Evolutionary conservation across 192 early-diverging fungal species (phyloP).

Genomic region (Podila minutissima): DNA sequence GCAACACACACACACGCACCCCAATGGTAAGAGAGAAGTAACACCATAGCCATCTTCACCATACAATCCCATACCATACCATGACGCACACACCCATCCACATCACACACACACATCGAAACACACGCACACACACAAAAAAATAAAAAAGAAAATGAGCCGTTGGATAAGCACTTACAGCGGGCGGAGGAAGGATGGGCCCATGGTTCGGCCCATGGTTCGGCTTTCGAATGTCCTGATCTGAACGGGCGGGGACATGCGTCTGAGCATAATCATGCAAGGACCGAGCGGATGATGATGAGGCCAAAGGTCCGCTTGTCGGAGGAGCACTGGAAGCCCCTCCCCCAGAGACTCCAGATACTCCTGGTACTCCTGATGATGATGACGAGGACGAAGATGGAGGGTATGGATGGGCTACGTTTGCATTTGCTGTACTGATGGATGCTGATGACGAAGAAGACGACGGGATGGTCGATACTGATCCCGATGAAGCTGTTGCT

Average conservation of each 20-base stretch:
- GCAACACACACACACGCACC: no score
- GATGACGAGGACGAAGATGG: constrained; percentile 2
- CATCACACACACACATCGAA: no score
- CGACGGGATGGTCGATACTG: neutral
- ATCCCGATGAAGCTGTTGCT: neutral
- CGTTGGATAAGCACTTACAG: constrained; percentile 30
- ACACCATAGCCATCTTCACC: no score
- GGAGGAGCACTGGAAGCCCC: neutral
- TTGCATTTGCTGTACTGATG: neutral
- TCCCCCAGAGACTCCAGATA: no score
- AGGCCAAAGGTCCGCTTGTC: neutral
- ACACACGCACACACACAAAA: neutral
- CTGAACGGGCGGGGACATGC: neutral
- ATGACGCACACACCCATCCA: no score
- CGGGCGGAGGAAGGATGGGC: constrained; percentile 45
- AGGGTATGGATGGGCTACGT: constrained; percentile 4
- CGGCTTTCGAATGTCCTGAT: constrained; percentile 23
- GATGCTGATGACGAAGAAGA: neutral
- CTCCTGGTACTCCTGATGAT: neutral
- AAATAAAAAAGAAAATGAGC: constrained; percentile 6
- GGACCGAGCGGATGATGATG: constrained; percentile 15
- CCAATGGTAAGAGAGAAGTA: no score
- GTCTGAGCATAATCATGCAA: constrained; percentile 26
- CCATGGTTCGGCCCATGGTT: constrained; percentile 30
- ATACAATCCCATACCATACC: no score